Percentiles rank a stretch among this genome's conserved stretches.
phyloP scores from a whole-genome alignment of 331 rosid genomes.

The Erythrophleum ivorense region DNA sequence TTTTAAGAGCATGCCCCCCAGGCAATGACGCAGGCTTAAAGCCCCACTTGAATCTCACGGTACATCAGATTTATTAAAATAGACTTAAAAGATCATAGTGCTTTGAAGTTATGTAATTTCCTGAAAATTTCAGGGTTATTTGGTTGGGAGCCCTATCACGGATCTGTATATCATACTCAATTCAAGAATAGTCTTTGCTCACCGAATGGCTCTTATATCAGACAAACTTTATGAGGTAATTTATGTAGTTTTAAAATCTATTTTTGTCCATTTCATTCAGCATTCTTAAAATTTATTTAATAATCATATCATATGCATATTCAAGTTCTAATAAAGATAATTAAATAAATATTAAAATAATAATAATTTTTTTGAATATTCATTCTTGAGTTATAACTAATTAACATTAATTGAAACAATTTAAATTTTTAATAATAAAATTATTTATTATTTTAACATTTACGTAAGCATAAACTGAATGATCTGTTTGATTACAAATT shows the following conservation, averaged over 20 bases:
- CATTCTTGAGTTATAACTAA: too few relatives aligned
- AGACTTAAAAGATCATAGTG: too few relatives aligned
- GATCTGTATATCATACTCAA: neutral
- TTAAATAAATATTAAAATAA: too few relatives aligned
- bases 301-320: neutral
- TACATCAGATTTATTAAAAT: neutral
- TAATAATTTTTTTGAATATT: too few relatives aligned
- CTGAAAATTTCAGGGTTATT: neutral
- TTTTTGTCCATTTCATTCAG: too few relatives aligned
- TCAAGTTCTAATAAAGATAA: too few relatives aligned
- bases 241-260: too few relatives aligned
- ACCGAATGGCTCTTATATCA: constrained; percentile 5
- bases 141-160: neutral
- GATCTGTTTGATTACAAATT: neutral
- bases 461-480: neutral
- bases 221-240: constrained; percentile 2
- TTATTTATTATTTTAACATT: neutral
- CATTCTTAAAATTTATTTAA: neutral
- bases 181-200: neutral
- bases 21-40: neutral
- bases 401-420: too few relatives aligned
- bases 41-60: constrained; percentile 29
- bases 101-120: neutral
- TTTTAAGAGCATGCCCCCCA: too few relatives aligned
- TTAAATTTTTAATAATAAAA: too few relatives aligned